Evolutionary conservation across 495 filamentous ascomycete genomes (phyloP), one percentile per base, ranked within the genome.

Genomic region (Hyaloscypha variabilis): DNA sequence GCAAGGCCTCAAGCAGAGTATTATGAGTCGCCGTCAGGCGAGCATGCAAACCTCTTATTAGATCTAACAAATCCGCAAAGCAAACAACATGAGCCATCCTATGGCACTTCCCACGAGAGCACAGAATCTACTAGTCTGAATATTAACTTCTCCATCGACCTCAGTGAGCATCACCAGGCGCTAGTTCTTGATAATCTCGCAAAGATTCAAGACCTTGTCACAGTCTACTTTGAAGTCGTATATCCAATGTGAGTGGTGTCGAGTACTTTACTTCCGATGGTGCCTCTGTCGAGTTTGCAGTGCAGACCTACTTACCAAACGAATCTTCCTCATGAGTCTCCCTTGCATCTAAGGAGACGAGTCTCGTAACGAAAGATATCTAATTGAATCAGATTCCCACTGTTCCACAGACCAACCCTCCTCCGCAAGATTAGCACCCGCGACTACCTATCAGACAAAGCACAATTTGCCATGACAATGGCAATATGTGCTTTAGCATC

Each of bases 381-480:
- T 62, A 55, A 66, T 55, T 78, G 70, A 67, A 67, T 60, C 36
- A 81, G 80, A 55, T 83, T 80, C 60, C 82, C 82, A 2, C 66
- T 83, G 8, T 85, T 85, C 66, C 80, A 84, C 71, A 77, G 71
- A 24, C 73, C 73, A 53, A 76, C 76, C 50, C 71, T 82, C 29
- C 66, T 77, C 3, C 71, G 74, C 28, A 72, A 70, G 54, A 68
- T 83, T 21, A 67, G 72, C 49, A 70, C 71, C 52, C 63, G 75
- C 26, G 77, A 82, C 28, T 74, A 84, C 66, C 72, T 77, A n/a
- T 63, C 67, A 28, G 76, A 79, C 59, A 75, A 73, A 49, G 68
- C 73, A 21, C 72, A 83, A 49, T 83, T 83, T 72, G 80, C 79
- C 23, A 77, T 76, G 2, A 72, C 77, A 25, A 84, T 83, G 82